Evolutionary conservation across 176 grass and related monocot species (phyloP).

Genomic region (Carex pumila): DNA sequence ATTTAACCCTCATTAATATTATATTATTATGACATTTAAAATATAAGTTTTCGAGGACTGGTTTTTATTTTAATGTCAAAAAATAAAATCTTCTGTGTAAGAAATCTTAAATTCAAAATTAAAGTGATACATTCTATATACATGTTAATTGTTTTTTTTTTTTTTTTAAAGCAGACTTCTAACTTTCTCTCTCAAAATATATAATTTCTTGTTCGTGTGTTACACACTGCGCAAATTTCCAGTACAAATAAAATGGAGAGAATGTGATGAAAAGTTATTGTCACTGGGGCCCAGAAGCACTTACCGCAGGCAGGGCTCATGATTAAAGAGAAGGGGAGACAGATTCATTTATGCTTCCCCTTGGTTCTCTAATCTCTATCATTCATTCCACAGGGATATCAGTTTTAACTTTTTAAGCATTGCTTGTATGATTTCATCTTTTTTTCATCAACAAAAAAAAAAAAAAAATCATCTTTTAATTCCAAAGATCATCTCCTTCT

Average conservation of each 20-base stretch:
- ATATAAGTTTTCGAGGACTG: too few relatives aligned
- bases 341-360: conserved; percentile 18
- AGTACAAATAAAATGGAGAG: not conserved
- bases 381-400: conserved; percentile 13
- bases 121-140: too few relatives aligned
- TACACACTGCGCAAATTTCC: not conserved
- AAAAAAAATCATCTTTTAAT: not conserved
- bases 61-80: too few relatives aligned
- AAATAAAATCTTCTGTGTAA: too few relatives aligned
- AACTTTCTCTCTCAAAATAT: too few relatives aligned
- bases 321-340: conserved; percentile 16
- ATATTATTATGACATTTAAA: too few relatives aligned
- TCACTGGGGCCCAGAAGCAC: not conserved
- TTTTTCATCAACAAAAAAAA: too few relatives aligned
- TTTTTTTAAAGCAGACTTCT: too few relatives aligned
- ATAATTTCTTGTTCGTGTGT: too few relatives aligned
- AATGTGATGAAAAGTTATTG: not conserved
- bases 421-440: not conserved
- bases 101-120: too few relatives aligned
- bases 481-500: not conserved
- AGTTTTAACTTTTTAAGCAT: not conserved
- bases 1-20: too few relatives aligned
- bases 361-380: conserved; percentile 22
- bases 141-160: too few relatives aligned
- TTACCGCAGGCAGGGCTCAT: not conserved